Conservation (phyloP, 2,329 filamentous ascomycete genomes). For the Ceratocystis albifundus region DNA sequence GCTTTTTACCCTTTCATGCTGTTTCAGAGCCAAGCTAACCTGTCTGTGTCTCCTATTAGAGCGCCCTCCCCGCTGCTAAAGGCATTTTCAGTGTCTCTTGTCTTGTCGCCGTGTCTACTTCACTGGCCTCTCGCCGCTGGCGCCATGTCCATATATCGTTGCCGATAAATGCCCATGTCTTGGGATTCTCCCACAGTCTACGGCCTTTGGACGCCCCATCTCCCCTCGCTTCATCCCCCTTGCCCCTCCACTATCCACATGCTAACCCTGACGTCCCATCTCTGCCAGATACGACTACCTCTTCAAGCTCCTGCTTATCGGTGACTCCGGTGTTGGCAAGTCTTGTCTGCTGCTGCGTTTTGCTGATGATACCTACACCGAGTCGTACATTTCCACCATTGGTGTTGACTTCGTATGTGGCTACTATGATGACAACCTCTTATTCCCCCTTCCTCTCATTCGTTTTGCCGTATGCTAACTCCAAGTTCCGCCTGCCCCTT, state of each 20-base stretch:
- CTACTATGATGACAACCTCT: not conserved
- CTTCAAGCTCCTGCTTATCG: conserved; percentile 99
- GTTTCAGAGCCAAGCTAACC: conserved; percentile 1
- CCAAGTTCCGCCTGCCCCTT: not conserved
- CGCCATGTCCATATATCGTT: not conserved
- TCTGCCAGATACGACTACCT: conserved; percentile 92
- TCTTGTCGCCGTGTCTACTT: not conserved
- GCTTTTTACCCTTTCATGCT: not conserved
- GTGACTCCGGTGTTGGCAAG: conserved; percentile 99
- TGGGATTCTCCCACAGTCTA: not conserved
- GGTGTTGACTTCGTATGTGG: conserved; percentile 94
- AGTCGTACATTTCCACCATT: conserved; percentile 99
- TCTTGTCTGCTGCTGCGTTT: conserved; percentile 96
- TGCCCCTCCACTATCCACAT: not conserved
- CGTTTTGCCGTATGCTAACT: conserved; percentile 24
- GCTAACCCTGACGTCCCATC: conserved; percentile 17
- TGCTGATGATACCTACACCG: conserved; percentile 97
- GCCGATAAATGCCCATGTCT: not conserved
- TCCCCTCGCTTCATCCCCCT: not conserved
- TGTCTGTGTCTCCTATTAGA: not conserved
- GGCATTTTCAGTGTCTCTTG: not conserved
- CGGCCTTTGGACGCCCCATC: not conserved
- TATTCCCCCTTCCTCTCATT: conserved; percentile 8
- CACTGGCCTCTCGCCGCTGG: not conserved
- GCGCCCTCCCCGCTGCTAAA: not conserved